phyloP scores from a whole-genome alignment of 2,329 filamentous ascomycete species.

The Geosmithia putterillii region DNA sequence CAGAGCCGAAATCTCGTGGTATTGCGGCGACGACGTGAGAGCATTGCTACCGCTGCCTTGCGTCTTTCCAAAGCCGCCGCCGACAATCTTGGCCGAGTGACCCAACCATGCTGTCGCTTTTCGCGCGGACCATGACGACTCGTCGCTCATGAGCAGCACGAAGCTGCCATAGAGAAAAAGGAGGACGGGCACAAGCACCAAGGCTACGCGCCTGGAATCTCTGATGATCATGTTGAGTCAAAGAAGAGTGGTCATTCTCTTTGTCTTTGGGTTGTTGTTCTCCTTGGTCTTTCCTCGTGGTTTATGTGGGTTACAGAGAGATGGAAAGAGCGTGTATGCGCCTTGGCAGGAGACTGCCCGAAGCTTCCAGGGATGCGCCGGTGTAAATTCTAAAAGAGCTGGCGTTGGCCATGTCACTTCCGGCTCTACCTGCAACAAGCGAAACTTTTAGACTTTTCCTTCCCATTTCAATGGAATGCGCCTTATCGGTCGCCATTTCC shows the following conservation, averaged over 20 bases:
- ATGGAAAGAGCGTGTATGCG: too few species aligned
- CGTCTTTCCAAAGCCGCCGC: neutral
- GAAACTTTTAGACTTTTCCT: too few species aligned
- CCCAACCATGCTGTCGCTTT: neutral
- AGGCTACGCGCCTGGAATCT: constrained; percentile 16
- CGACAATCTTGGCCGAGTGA: neutral
- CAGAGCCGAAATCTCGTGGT: constrained; percentile 30
- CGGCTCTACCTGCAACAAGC: too few species aligned
- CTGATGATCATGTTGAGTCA: constrained; percentile 15
- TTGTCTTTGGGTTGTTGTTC: too few species aligned
- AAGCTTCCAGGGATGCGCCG: too few species aligned
- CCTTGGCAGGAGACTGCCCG: too few species aligned
- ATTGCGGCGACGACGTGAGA: constrained; percentile 2
- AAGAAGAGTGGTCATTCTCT: neutral
- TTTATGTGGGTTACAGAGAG: too few species aligned
- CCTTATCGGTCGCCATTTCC: too few species aligned
- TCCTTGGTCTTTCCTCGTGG: too few species aligned
- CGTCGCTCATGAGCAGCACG: constrained; percentile 7
- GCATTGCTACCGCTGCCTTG: neutral
- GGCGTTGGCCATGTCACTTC: too few species aligned
- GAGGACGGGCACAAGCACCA: constrained; percentile 15
- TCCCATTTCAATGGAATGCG: too few species aligned
- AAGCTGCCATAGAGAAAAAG: constrained; percentile 16
- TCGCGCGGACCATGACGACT: neutral
- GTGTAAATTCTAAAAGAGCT: too few species aligned